Conservation (phyloP, 116 monocot genomes). For the Dioscorea cayenensis region DNA sequence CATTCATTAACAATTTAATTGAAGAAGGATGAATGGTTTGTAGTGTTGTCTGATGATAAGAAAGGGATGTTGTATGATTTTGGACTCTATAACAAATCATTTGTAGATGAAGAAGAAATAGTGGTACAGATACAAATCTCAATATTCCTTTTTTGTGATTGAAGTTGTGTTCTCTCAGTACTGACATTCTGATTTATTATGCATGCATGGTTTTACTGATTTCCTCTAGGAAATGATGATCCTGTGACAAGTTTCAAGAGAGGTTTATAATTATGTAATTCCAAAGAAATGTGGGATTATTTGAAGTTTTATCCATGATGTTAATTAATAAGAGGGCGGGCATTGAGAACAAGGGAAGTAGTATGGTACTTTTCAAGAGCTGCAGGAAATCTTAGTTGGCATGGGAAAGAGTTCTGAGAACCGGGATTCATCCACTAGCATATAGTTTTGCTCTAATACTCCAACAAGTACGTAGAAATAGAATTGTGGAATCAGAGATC, state of each 20-base stretch:
- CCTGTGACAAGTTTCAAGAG: constrained; percentile 27
- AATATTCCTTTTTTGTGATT: neutral
- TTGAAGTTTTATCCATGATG: neutral
- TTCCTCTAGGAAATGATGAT: constrained; percentile 55
- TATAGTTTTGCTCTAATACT: no score
- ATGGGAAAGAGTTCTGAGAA: constrained; percentile 4
- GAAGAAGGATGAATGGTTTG: neutral
- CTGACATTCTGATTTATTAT: no score
- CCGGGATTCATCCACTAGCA: no score
- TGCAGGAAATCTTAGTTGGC: constrained; percentile 27
- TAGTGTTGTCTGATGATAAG: constrained; percentile 57
- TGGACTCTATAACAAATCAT: constrained; percentile 21
- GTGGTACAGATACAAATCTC: constrained; percentile 5
- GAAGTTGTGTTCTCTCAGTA: neutral
- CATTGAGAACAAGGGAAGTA: constrained; percentile 11
- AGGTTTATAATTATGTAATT: constrained; percentile 17
- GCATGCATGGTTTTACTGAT: constrained; percentile 39
- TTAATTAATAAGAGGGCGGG: no score
- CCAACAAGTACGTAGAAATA: no score
- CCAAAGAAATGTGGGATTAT: no score
- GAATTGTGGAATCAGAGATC: no score
- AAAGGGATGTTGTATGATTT: constrained; percentile 47
- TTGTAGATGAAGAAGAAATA: constrained; percentile 35
- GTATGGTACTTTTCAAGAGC: constrained; percentile 15
- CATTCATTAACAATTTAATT: no score